phyloP scores from a whole-genome alignment of 129 eudicot species.

The Centaurea solstitialis region DNA sequence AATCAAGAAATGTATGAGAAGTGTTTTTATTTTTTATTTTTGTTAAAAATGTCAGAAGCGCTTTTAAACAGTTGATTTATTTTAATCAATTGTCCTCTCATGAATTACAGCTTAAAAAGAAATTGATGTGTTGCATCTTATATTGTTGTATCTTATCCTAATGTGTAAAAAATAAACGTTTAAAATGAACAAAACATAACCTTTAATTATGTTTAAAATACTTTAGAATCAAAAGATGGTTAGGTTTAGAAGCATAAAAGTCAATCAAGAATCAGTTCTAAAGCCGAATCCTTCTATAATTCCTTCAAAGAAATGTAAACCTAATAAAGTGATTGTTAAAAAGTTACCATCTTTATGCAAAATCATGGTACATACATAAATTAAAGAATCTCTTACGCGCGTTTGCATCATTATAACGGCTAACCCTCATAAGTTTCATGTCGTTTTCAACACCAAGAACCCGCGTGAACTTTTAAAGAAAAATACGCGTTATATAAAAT shows the following conservation, averaged over 20 bases:
- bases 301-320: background rate
- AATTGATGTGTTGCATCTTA: too few relatives aligned
- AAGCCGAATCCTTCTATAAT: background rate
- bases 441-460: background rate
- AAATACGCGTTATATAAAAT: background rate
- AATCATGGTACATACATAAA: conserved; percentile 4
- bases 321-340: background rate
- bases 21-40: too few relatives aligned
- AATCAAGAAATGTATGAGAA: too few relatives aligned
- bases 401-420: background rate
- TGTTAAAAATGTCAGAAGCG: too few relatives aligned
- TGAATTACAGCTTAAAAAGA: too few relatives aligned
- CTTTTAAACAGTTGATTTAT: too few relatives aligned
- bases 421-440: background rate
- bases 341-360: conserved; percentile 16
- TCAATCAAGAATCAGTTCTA: too few relatives aligned
- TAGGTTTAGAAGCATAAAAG: background rate
- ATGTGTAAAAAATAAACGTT: too few relatives aligned
- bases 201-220: background rate
- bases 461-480: background rate
- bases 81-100: too few relatives aligned
- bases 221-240: background rate
- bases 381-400: background rate
- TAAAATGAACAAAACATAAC: background rate
- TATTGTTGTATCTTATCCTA: too few relatives aligned